A percentile compares a stretch with the other conserved stretches of the same genome.
These are phyloP conservation scores for Reutealis trisperma DNA, from an alignment of 345 rosid species.

Conservation along the genomic window DNA sequence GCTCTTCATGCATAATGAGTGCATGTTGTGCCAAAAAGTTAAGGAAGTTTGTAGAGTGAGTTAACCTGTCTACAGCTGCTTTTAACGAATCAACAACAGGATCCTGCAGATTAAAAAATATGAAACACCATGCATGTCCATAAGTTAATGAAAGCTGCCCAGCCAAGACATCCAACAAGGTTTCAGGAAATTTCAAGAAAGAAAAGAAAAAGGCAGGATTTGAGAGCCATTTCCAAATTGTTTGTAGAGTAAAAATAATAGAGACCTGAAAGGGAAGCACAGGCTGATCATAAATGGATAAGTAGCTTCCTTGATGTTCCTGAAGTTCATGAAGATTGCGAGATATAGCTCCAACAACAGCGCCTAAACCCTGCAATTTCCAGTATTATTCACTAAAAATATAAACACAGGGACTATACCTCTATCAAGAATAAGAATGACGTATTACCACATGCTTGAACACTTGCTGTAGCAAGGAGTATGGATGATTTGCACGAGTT, in stretches of 20 bases:
- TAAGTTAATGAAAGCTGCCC: background rate
- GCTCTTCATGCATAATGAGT: slow-evolving; percentile 91
- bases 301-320: slow-evolving; percentile 89
- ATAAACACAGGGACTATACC: background rate
- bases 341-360: slow-evolving; percentile 96
- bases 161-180: background rate
- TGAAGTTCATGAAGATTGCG: slow-evolving; percentile 99
- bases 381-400: slow-evolving; percentile 15
- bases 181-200: background rate
- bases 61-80: slow-evolving; percentile 86
- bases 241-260: slow-evolving; percentile 17
- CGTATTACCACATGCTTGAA: slow-evolving; percentile 96
- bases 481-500: slow-evolving; percentile 98
- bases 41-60: slow-evolving; percentile 80
- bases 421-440: slow-evolving; percentile 7
- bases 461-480: slow-evolving; percentile 98
- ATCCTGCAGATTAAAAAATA: slow-evolving; percentile 53
- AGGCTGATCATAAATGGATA: slow-evolving; percentile 93
- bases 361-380: slow-evolving; percentile 81
- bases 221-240: background rate
- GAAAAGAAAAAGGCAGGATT: background rate
- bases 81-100: slow-evolving; percentile 76
- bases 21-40: slow-evolving; percentile 97
- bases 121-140: slow-evolving; percentile 14
- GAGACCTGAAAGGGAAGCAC: slow-evolving; percentile 77